Conservation (phyloP, 1,284 basidiomycete genomes). For the Trametes versicolor region DNA sequence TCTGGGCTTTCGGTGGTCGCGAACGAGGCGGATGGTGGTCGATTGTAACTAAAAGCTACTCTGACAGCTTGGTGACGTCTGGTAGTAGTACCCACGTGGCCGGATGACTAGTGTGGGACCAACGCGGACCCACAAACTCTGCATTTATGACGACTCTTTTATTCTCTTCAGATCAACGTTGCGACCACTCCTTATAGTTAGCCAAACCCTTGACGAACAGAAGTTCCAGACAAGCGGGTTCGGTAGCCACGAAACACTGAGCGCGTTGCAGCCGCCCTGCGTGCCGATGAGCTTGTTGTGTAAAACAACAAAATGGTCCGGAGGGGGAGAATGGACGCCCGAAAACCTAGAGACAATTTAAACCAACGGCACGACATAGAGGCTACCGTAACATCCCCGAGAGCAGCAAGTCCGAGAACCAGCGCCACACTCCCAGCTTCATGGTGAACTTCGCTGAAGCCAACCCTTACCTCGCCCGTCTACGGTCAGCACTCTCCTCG, state of each 20-base stretch:
- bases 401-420: background rate
- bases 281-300: background rate
- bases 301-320: background rate
- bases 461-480: slow-evolving; percentile 4
- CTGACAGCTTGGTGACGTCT: slow-evolving; percentile 6
- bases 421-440: background rate
- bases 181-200: background rate
- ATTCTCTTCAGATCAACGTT: background rate
- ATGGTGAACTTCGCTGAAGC: background rate
- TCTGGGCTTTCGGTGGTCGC: background rate
- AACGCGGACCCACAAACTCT: slow-evolving; percentile 25
- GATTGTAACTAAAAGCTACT: background rate
- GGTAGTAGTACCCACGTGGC: slow-evolving; percentile 24
- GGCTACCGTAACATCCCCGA: no score
- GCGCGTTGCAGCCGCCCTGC: no score
- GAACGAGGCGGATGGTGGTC: background rate
- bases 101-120: slow-evolving; percentile 14
- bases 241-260: no score
- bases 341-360: background rate
- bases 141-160: background rate
- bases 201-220: no score
- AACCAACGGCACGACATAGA: no score
- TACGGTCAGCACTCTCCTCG: background rate
- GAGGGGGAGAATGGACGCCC: background rate
- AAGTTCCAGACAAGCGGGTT: no score